Evolutionary conservation across 345 rosid genomes (phyloP).

Genomic region (Triadica sebifera): DNA sequence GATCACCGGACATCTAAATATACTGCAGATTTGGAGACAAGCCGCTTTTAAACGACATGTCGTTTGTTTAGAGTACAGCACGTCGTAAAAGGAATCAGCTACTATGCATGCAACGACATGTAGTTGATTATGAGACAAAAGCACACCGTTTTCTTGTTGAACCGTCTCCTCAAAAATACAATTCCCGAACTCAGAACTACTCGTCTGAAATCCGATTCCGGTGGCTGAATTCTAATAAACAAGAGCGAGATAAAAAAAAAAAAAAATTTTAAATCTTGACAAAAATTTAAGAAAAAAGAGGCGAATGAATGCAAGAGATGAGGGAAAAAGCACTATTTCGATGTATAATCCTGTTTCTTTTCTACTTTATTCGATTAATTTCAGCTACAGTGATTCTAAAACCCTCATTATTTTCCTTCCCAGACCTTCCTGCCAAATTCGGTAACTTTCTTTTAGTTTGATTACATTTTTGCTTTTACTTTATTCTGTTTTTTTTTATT

Average conservation of each 20-base stretch:
- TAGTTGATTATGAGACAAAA: no score
- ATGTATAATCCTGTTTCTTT: conserved; percentile 18
- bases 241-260: no score
- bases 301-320: not conserved
- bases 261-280: no score
- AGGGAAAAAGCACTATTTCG: not conserved
- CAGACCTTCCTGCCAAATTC: conserved; percentile 74
- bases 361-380: conserved; percentile 23
- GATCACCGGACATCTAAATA: not conserved
- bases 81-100: no score
- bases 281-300: not conserved
- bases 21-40: no score
- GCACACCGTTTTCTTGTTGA: no score
- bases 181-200: no score
- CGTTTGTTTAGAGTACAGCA: not conserved
- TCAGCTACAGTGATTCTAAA: conserved; percentile 49
- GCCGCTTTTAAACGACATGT: not conserved
- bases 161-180: no score
- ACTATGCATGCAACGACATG: no score
- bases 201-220: no score
- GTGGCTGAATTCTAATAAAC: no score
- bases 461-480: not conserved
- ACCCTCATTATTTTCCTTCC: conserved; percentile 47
- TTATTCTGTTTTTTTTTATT: not conserved
- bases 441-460: conserved; percentile 33